phyloP scores from a whole-genome alignment of 2,329 filamentous ascomycete genomes.

The Clonostachys chloroleuca region DNA sequence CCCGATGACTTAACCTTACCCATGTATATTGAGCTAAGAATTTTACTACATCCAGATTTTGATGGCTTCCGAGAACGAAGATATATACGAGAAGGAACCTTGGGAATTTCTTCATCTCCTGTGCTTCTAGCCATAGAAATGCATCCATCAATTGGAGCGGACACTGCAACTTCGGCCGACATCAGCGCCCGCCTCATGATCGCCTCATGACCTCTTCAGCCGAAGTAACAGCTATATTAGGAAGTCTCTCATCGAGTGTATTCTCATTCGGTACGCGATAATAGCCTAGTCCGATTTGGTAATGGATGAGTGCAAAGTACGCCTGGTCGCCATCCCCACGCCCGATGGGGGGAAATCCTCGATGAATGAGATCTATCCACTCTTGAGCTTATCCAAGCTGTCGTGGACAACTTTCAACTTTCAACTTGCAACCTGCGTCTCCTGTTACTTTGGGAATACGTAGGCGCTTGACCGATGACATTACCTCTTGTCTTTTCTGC shows the following conservation, averaged over 20 bases:
- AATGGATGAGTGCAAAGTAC: not conserved
- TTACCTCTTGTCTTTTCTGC: slow-evolving; percentile 4
- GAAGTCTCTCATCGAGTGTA: slow-evolving; percentile 6
- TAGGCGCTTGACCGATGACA: not conserved
- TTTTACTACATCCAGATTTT: too few relatives aligned
- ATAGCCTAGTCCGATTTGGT: not conserved
- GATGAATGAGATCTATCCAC: slow-evolving; percentile 13
- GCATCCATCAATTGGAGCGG: too few relatives aligned
- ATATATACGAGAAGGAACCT: too few relatives aligned
- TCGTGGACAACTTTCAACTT: not conserved
- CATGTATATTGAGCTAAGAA: too few relatives aligned
- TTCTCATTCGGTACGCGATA: not conserved
- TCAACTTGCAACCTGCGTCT: not conserved
- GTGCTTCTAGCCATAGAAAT: too few relatives aligned
- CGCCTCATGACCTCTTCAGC: slow-evolving; percentile 9
- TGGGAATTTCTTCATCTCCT: too few relatives aligned
- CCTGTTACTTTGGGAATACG: not conserved
- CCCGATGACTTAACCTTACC: too few relatives aligned
- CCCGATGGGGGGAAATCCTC: slow-evolving; percentile 9
- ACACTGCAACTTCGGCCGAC: too few relatives aligned
- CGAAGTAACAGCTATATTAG: slow-evolving; percentile 5
- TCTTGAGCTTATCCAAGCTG: slow-evolving; percentile 10
- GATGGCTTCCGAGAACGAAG: too few relatives aligned
- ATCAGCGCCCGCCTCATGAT: slow-evolving; percentile 4
- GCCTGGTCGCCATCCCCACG: slow-evolving; percentile 6